Conservation (phyloP, 495 filamentous ascomycete genomes). For the Cetradonia linearis region DNA sequence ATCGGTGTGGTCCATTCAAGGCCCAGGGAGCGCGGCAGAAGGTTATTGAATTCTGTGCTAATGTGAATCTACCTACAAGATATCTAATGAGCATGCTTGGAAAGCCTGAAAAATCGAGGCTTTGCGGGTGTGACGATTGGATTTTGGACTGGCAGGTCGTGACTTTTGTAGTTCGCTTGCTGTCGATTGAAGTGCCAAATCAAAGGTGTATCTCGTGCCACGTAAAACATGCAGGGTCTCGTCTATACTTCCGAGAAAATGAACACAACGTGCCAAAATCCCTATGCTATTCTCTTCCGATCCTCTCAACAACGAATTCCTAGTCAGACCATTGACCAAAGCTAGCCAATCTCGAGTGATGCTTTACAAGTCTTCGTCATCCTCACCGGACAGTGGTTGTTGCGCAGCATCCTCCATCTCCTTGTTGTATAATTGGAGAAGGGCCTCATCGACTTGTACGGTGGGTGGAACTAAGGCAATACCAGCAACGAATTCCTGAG, state of each 20-base stretch:
- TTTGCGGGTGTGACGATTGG: background rate
- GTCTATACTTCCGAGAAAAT: background rate
- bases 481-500: conserved; percentile 88
- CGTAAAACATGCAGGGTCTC: conserved; percentile 8
- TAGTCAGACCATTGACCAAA: background rate
- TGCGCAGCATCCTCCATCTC: conserved; percentile 79
- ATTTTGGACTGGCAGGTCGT: background rate
- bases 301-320: background rate
- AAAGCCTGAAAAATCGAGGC: background rate
- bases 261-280: background rate
- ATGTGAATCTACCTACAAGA: conserved; percentile 15
- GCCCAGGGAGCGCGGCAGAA: background rate
- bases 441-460: conserved; percentile 70
- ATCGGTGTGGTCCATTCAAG: background rate
- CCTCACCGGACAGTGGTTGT: conserved; percentile 90
- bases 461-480: conserved; percentile 90
- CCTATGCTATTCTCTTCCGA: conserved; percentile 1
- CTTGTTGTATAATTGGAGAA: conserved; percentile 69
- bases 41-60: conserved; percentile 9
- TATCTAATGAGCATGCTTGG: background rate
- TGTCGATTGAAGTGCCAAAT: background rate
- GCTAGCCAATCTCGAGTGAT: background rate
- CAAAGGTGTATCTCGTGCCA: background rate
- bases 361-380: conserved; percentile 66
- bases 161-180: background rate